Conservation (phyloP, 2,329 filamentous ascomycete species). For the Hymenoscyphus albidus region DNA sequence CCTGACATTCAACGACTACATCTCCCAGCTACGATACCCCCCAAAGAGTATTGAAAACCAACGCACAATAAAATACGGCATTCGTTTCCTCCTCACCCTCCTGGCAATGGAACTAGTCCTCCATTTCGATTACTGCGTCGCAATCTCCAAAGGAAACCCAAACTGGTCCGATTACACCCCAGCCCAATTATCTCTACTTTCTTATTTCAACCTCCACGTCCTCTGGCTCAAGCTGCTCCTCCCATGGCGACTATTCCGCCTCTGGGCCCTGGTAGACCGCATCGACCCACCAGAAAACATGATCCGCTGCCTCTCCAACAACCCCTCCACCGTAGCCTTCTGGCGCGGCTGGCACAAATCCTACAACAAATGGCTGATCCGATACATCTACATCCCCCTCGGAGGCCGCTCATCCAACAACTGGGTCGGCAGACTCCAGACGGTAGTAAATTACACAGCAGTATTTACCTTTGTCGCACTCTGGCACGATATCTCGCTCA, state of each 20-base stretch:
- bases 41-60: conserved; percentile 64
- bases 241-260: conserved; percentile 95
- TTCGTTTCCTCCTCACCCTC: conserved; percentile 76
- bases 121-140: conserved; percentile 90
- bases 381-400: conserved; percentile 90
- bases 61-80: conserved; percentile 74
- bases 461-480: conserved; percentile 97
- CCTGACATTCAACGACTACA: conserved; percentile 96
- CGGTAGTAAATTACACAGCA: conserved; percentile 70
- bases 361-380: conserved; percentile 90
- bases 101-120: conserved; percentile 87
- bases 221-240: conserved; percentile 97
- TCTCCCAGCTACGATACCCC: conserved; percentile 75
- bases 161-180: conserved; percentile 82
- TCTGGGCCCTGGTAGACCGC: conserved; percentile 89
- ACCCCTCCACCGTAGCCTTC: conserved; percentile 85
- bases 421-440: conserved; percentile 48
- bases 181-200: conserved; percentile 82
- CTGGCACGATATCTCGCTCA: conserved; percentile 95
- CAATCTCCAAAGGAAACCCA: conserved; percentile 78
- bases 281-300: conserved; percentile 98
- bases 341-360: conserved; percentile 96
- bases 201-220: conserved; percentile 92
- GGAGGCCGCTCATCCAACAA: conserved; percentile 61
- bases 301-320: conserved; percentile 93